Base-by-base conservation (phyloP, 768 basidiomycete species). In the Phlegmacium glaucopus region DNA sequence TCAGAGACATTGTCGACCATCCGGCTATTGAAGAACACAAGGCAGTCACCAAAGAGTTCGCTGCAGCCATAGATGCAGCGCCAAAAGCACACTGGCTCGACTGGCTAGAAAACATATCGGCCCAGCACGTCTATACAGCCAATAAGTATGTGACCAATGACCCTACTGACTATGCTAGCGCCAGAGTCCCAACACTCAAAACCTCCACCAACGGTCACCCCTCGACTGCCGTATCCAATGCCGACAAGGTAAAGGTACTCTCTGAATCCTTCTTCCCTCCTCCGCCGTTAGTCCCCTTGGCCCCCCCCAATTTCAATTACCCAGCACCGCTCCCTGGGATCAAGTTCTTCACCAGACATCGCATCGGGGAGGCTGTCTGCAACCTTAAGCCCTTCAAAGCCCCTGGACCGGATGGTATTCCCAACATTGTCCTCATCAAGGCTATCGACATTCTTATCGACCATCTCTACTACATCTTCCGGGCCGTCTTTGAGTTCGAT, bases 21-120 rank as follows among this genome's bases (percentile, higher is more conserved):
- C 64, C 59, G 0, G 32, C 50, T 0, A 59, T 62, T 18, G 29
- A 47, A 25, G 51, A 60, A 15, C 30, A 32, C n/a, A 32, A 32
- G 9, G 13, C 9, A 32, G 9, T 32, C 8, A 13, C 30, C 43
- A 39, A 54, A 56, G 4, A 12, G 22, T n/a, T 6, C 8, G 13
- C 13, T 13, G 13, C 8, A 32, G 13, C 30, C 8, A 32, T 8
- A 32, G 13, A 13, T 8, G 30, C 8, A 13, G 13, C 9, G 9
- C 13, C 30, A 13, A 32, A 32, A 8, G 30, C 9, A 8, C 13
- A 32, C 30, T 32, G 9, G 30, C 8, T 8, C 9, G 9, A 8
- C 8, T 8, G 9, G 13, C 30, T 13, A 32, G 13, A 13, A 13
- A 32, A 8, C 30, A 32, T 32, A 8, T 8, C 8, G 9, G 30